Evolutionary conservation across 1,139 yeast genomes (phyloP), one percentile per base, ranked within the genome.

Genomic region (Keqinozyma sinolaborantium): DNA sequence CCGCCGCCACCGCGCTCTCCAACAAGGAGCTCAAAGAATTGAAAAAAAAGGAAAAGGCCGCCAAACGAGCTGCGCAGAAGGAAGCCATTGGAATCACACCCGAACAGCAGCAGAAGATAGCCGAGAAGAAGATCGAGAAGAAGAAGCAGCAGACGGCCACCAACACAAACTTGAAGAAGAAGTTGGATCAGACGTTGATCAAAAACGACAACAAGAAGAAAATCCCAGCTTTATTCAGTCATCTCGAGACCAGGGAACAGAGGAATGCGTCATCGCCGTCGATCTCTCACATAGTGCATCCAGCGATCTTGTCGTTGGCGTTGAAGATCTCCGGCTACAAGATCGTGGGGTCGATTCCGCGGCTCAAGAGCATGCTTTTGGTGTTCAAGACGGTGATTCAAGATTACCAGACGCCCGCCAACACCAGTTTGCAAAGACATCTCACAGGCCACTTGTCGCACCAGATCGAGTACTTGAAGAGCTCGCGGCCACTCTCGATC

Each of bases 391-490:
- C 67, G 25, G 94, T 92, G 14, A 86, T 94, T 32, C 52, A 58
- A 26, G 95, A 87, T 47, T 94, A 92, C 53, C 62, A 70, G 35
- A 88, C 97, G 0, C 98, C 98, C 3, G 76, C 71, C 26, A 90
- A 86, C 36, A 83, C 94, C 10, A 82, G 95, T 1, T 69, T 94
- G 44, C 79, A 92, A 24, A 78, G 99, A 63, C 86, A 90, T 58
- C 71, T 94, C 48, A 88, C 97, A 0, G 81, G 83, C 16, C 92
- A 88, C 52, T 69, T 94, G 40, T 80, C 95, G n/a, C 88, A 84
- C 49, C 99, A 94, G 58, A 94, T 94, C 44, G 98, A 92, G 51
- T 87, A 84, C 45, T 67, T 94, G 45, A 92, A 87, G 50, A 79
- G 90, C 8, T 92, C 97, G 2, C 77, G 99, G 42, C 97, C 97